phyloP scores from a whole-genome alignment of 495 filamentous ascomycete genomes.

The Penicillium macrosclerotiorum region DNA sequence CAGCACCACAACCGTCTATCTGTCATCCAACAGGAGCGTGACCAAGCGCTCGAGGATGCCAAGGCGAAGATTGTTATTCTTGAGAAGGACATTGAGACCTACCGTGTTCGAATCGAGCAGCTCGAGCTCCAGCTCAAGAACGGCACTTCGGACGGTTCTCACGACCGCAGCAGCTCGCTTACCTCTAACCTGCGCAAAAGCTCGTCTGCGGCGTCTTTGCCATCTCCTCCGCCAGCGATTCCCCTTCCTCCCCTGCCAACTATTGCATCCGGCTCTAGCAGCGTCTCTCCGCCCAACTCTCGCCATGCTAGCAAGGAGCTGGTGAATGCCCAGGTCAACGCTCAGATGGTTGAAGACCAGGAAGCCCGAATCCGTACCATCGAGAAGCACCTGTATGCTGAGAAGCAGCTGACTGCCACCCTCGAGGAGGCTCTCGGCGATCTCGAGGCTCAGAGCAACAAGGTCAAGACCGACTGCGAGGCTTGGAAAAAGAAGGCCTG shows the following conservation, averaged over 20 bases:
- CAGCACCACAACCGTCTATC: conserved; percentile 86
- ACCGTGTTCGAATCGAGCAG: conserved; percentile 49
- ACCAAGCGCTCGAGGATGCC: conserved; percentile 48
- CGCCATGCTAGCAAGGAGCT: conserved; percentile 84
- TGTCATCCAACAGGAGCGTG: conserved; percentile 57
- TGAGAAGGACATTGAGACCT: conserved; percentile 53
- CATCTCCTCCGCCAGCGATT: conserved; percentile 94
- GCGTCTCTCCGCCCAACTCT: conserved; percentile 46
- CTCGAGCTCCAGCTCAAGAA: conserved; percentile 52
- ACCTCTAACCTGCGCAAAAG: conserved; percentile 84
- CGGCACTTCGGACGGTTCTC: conserved; percentile 35
- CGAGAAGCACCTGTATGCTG: conserved; percentile 92
- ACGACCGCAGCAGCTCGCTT: conserved; percentile 74
- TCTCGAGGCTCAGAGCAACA: conserved; percentile 81
- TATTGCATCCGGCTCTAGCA: conserved; percentile 39
- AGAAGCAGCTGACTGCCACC: conserved; percentile 92
- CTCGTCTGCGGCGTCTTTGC: conserved; percentile 75
- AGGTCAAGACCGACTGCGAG: conserved; percentile 83
- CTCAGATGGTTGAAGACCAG: conserved; percentile 75
- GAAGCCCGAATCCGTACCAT: conserved; percentile 93
- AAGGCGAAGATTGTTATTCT: conserved; percentile 43
- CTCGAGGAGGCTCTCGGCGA: conserved; percentile 94
- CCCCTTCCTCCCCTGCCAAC: conserved; percentile 67
- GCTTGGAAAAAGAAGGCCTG: conserved; percentile 80
- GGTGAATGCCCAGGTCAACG: conserved; percentile 57